Conservation (phyloP, 768 basidiomycete species). For the Suillus brevipes region DNA sequence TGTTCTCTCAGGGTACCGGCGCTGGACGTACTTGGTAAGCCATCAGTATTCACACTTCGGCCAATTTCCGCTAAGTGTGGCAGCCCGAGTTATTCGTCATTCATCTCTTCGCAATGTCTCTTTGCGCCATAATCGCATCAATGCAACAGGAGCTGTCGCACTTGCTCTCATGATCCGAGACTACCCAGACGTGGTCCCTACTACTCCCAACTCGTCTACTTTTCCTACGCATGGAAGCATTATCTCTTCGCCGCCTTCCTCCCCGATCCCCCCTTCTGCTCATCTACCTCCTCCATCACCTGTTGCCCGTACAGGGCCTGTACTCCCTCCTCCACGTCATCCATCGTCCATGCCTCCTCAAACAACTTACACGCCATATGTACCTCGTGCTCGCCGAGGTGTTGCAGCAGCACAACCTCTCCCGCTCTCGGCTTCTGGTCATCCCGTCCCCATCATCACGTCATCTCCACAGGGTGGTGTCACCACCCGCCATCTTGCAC, state of each 20-base stretch:
- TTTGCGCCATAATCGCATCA: conserved; percentile 85
- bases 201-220: conserved; percentile 12
- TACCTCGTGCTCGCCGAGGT: conserved; percentile 61
- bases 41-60: not conserved
- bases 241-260: conserved; percentile 34
- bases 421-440: conserved; percentile 41
- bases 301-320: conserved; percentile 38
- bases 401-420: conserved; percentile 30
- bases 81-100: conserved; percentile 81
- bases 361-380: conserved; percentile 83
- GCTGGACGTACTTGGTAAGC: conserved; percentile 79
- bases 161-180: conserved; percentile 96
- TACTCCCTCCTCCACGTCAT: conserved; percentile 51
- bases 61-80: not conserved
- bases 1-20: conserved; percentile 73
- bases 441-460: conserved; percentile 71
- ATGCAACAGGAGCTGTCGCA: conserved; percentile 81
- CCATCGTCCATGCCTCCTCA: conserved; percentile 49
- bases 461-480: conserved; percentile 56
- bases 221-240: conserved; percentile 12
- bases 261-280: conserved; percentile 33
- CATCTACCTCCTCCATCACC: conserved; percentile 20
- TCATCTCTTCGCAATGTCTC: conserved; percentile 88
- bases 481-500: conserved; percentile 43
- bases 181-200: conserved; percentile 76